A percentile compares a stretch with the other conserved stretches of the same genome.
These are phyloP conservation scores for Backusella tarrabulga DNA, from an alignment of 192 early-diverging fungal genomes.

Conservation along the genomic window DNA sequence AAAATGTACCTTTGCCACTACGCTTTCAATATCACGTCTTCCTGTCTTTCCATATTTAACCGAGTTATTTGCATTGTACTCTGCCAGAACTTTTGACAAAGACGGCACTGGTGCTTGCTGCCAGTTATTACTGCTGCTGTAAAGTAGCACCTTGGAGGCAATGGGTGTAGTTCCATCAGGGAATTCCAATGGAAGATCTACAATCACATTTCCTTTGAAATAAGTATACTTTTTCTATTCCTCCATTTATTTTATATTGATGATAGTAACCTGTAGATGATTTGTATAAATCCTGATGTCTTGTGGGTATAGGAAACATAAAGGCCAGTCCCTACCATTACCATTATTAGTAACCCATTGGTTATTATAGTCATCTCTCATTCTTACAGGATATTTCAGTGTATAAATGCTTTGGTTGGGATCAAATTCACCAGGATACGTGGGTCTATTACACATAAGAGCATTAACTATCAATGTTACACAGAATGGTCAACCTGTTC, in stretches of 20 bases:
- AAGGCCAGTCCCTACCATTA: slow-evolving; percentile 62
- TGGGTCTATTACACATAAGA: slow-evolving; percentile 37
- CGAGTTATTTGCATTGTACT: slow-evolving; percentile 24
- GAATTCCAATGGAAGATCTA: slow-evolving; percentile 67
- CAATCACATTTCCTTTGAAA: not conserved
- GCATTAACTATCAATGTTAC: slow-evolving; percentile 17
- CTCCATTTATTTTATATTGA: not conserved
- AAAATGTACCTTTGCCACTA: slow-evolving; percentile 47
- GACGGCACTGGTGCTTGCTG: slow-evolving; percentile 40
- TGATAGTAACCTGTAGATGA: slow-evolving; percentile 40
- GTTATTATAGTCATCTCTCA: not conserved
- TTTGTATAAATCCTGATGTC: slow-evolving; percentile 48
- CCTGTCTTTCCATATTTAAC: slow-evolving; percentile 38
- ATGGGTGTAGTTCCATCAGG: slow-evolving; percentile 76
- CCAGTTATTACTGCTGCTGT: slow-evolving; percentile 51
- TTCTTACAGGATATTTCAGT: slow-evolving; percentile 67
- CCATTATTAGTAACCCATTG: not conserved
- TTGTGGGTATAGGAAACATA: slow-evolving; percentile 66
- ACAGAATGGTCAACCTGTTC: slow-evolving; percentile 12
- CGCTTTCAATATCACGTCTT: slow-evolving; percentile 43
- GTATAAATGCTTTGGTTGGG: slow-evolving; percentile 50
- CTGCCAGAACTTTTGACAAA: slow-evolving; percentile 34
- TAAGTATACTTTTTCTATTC: not conserved
- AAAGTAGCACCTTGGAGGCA: slow-evolving; percentile 59
- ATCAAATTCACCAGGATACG: slow-evolving; percentile 64